Conservation (phyloP, 73 alveolate species). For the Effrenium voratum region DNA sequence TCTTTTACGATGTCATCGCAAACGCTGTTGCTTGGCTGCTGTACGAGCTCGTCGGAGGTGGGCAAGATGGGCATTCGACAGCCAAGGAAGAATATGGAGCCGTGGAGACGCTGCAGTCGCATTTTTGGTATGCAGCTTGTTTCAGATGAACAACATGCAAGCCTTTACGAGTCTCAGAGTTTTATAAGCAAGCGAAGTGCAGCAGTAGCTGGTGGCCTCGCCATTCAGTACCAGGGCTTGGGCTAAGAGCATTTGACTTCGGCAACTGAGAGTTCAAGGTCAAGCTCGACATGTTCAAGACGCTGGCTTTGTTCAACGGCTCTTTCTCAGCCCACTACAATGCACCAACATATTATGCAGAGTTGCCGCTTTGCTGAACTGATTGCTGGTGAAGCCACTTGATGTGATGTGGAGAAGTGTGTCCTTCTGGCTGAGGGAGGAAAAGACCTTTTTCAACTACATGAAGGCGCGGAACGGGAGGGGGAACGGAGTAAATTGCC, state of each 20-base stretch:
- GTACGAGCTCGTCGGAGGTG: background rate
- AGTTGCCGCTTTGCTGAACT: conserved; percentile 14
- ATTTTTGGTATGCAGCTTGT: conserved; percentile 54
- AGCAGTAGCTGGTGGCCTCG: too few species aligned
- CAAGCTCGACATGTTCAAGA: conserved; percentile 86
- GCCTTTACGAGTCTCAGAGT: background rate
- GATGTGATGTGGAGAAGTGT: background rate
- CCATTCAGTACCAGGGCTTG: too few species aligned
- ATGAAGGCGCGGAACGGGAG: too few species aligned
- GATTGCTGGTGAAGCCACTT: background rate
- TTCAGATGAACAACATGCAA: background rate
- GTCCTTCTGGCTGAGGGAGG: conserved; percentile 32
- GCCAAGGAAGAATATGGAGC: conserved; percentile 73
- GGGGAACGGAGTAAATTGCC: too few species aligned
- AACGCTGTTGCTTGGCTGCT: conserved; percentile 19
- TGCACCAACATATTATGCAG: conserved; percentile 85
- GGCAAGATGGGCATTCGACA: background rate
- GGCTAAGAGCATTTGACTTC: too few species aligned
- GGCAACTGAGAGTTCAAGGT: too few species aligned
- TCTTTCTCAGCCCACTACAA: conserved; percentile 92
- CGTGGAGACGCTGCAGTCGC: conserved; percentile 62
- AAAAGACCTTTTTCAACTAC: conserved; percentile 40
- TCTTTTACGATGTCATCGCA: conserved; percentile 74
- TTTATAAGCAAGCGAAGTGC: background rate
- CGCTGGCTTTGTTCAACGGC: conserved; percentile 78